phyloP scores from a whole-genome alignment of 257 asterid genomes.

The Nicotiana tomentosiformis region DNA sequence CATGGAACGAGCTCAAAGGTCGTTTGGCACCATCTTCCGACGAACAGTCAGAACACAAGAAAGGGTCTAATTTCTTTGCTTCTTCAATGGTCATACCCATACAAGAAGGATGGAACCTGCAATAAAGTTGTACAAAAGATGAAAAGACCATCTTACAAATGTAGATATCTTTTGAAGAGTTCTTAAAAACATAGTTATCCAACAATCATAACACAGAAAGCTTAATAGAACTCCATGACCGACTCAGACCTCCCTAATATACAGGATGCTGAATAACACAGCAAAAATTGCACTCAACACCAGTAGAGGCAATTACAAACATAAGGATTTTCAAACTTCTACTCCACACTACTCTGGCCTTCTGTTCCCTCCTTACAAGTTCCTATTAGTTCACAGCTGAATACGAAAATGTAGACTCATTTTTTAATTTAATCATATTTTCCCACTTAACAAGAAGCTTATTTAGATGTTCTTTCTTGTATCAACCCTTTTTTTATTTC shows the following conservation, averaged over 20 bases:
- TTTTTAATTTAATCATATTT: not conserved
- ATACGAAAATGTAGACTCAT: not conserved
- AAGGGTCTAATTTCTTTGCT: constrained; percentile 62
- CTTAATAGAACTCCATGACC: not conserved
- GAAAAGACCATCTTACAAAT: not conserved
- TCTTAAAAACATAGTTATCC: not conserved
- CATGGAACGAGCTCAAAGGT: constrained; percentile 58
- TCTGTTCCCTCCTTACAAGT: not conserved
- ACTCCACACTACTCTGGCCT: not conserved
- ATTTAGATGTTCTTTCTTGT: not conserved
- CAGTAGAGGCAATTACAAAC: not conserved
- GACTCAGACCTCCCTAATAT: not conserved
- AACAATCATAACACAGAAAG: not conserved
- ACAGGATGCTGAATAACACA: not conserved
- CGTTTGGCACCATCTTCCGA: constrained; percentile 68
- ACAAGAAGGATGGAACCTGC: constrained; percentile 90
- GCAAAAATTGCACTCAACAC: not conserved
- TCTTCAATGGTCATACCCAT: constrained; percentile 42
- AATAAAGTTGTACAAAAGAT: not conserved
- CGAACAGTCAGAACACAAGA: constrained; percentile 76
- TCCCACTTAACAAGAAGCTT: not conserved
- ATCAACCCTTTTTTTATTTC: not conserved
- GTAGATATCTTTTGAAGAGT: not conserved
- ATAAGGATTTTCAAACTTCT: not conserved
- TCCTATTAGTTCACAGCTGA: not conserved